Evolutionary conservation across 805 yeast species (phyloP).

Genomic region (Zygosaccharomyces kombuchaensis): DNA sequence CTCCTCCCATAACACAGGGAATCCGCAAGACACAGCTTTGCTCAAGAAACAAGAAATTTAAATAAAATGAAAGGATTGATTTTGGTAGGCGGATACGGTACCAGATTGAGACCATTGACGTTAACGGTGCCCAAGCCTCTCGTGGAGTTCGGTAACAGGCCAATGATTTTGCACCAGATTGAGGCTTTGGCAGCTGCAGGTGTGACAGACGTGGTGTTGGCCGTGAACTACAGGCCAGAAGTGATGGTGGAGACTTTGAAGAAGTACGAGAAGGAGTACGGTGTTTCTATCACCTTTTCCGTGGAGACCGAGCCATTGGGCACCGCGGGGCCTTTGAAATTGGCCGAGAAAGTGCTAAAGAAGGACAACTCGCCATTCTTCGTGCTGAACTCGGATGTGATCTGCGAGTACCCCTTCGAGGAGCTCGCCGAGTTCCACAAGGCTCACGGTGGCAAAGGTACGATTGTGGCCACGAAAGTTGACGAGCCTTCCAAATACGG

Average conservation of each 20-base stretch:
- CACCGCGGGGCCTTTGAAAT: slow-evolving; percentile 98
- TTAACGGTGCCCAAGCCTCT: slow-evolving; percentile 93
- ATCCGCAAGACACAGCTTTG: neutral
- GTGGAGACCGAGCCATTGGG: slow-evolving; percentile 99
- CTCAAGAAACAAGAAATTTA: neutral
- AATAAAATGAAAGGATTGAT: slow-evolving; percentile 84
- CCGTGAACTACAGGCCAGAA: slow-evolving; percentile 99
- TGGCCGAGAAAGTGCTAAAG: slow-evolving; percentile 88
- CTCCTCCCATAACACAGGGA: neutral
- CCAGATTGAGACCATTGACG: slow-evolving; percentile 98
- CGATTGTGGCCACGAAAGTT: slow-evolving; percentile 98
- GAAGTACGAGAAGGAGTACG: slow-evolving; percentile 91
- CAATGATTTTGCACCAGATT: slow-evolving; percentile 98
- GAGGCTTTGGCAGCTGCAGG: slow-evolving; percentile 98
- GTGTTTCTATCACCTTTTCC: slow-evolving; percentile 91
- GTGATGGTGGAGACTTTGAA: slow-evolving; percentile 94
- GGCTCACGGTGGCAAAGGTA: slow-evolving; percentile 95
- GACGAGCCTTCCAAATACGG: slow-evolving; percentile 99
- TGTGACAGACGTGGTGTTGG: slow-evolving; percentile 96
- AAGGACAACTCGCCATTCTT: slow-evolving; percentile 96
- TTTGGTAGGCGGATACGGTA: slow-evolving; percentile 99
- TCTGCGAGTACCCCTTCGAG: slow-evolving; percentile 95
- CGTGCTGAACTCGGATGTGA: slow-evolving; percentile 96
- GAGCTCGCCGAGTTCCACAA: slow-evolving; percentile 91
- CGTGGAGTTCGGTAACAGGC: slow-evolving; percentile 98